These are phyloP conservation scores for Quercus wislizeni DNA, from an alignment of 306 rosid species.

Conservation along the genomic window DNA sequence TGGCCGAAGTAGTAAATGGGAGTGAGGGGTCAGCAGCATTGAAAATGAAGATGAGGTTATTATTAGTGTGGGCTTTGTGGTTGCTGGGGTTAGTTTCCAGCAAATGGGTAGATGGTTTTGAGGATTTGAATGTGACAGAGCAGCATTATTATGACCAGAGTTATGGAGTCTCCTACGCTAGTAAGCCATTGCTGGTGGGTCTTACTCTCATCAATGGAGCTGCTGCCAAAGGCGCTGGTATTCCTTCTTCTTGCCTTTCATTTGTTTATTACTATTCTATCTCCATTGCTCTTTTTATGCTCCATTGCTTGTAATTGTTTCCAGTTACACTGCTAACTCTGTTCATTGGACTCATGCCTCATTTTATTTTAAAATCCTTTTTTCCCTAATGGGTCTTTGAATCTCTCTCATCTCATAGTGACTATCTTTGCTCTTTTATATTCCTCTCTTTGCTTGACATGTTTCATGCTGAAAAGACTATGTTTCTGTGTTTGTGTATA, in stretches of 20 bases:
- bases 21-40: no score
- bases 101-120: slow-evolving; percentile 31
- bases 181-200: slow-evolving; percentile 42
- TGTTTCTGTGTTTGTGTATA: no score
- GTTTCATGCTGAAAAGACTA: no score
- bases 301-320: neutral
- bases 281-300: neutral
- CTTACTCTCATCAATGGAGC: slow-evolving; percentile 49
- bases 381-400: no score
- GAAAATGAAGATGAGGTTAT: slow-evolving; percentile 16
- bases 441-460: no score
- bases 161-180: slow-evolving; percentile 15
- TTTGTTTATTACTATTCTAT: neutral
- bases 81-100: slow-evolving; percentile 29
- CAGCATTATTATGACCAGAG: slow-evolving; percentile 24
- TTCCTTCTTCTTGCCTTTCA: neutral
- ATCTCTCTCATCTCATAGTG: no score
- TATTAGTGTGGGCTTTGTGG: slow-evolving; percentile 23
- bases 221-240: slow-evolving; percentile 60
- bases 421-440: no score
- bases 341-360: no score
- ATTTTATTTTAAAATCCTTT: no score
- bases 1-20: no score
- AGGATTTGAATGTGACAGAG: slow-evolving; percentile 34
- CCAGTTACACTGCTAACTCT: neutral